Percentiles rank a stretch among this genome's conserved stretches.
Conservation (phyloP, 345 rosid species). For the Euclidium syriacum region DNA sequence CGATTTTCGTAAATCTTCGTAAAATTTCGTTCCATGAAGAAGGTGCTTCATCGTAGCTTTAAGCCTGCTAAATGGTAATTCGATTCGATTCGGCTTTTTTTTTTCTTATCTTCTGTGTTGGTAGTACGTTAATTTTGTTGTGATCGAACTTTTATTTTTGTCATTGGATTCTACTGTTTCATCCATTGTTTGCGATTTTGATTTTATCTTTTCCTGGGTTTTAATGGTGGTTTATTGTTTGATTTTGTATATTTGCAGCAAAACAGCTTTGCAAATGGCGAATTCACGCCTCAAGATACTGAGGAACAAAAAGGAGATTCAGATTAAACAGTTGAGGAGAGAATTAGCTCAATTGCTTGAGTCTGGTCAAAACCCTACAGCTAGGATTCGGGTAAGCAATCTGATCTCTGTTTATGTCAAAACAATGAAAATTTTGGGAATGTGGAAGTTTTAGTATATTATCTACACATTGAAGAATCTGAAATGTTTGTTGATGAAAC, state of each 20-base stretch:
- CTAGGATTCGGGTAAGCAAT: constrained; percentile 60
- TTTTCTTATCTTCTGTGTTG: neutral
- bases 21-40: constrained; percentile 10
- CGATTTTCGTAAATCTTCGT: neutral
- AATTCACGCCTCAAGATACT: constrained; percentile 63
- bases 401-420: neutral
- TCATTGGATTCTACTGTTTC: neutral
- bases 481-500: neutral
- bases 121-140: neutral
- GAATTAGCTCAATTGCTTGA: constrained; percentile 81
- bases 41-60: constrained; percentile 69
- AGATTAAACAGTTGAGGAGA: constrained; percentile 62
- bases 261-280: constrained; percentile 72
- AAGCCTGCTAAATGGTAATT: constrained; percentile 92
- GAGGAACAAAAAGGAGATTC: constrained; percentile 67
- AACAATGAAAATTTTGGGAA: neutral
- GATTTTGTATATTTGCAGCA: constrained; percentile 41
- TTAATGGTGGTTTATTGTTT: neutral
- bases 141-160: neutral
- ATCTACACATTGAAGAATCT: no score
- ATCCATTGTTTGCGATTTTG: neutral
- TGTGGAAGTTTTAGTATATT: neutral
- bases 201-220: neutral
- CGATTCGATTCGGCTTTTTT: neutral
- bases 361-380: constrained; percentile 74